Evolutionary conservation across 2,329 filamentous ascomycete species (phyloP).

Genomic region (Phaeosphaeriaceae sp.): DNA sequence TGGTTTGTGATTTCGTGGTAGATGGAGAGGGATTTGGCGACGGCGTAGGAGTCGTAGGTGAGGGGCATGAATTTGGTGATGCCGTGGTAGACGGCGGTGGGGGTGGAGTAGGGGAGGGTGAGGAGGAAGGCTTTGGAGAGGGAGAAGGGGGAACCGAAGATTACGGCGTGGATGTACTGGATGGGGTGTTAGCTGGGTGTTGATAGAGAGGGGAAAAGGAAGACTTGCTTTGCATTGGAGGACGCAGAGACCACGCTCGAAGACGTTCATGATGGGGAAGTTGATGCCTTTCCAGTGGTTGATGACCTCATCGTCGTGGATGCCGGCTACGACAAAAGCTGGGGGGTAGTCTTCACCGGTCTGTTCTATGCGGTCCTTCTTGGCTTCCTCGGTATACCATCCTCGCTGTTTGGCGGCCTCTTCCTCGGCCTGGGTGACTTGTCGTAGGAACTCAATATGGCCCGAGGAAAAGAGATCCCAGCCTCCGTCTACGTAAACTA

Average conservation of each 20-base stretch:
- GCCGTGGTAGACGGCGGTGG: slow-evolving; percentile 91
- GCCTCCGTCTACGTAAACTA: slow-evolving; percentile 95
- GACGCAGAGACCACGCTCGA: slow-evolving; percentile 93
- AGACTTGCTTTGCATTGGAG: slow-evolving; percentile 82
- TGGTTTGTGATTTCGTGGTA: slow-evolving; percentile 81
- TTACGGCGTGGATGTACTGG: slow-evolving; percentile 85
- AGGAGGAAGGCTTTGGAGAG: slow-evolving; percentile 79
- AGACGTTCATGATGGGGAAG: slow-evolving; percentile 99
- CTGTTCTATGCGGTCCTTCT: slow-evolving; percentile 66
- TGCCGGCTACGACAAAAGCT: slow-evolving; percentile 86
- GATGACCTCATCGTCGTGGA: slow-evolving; percentile 94
- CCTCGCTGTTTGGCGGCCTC: slow-evolving; percentile 69
- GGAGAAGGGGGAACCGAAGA: slow-evolving; percentile 90
- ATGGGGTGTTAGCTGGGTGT: slow-evolving; percentile 2
- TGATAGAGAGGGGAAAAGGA: slow-evolving; percentile 1
- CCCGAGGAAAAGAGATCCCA: slow-evolving; percentile 97
- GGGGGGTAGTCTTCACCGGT: slow-evolving; percentile 77
- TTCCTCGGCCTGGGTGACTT: slow-evolving; percentile 76
- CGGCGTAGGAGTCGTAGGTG: slow-evolving; percentile 69
- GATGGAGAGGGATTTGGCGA: slow-evolving; percentile 81
- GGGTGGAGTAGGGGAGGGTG: slow-evolving; percentile 70
- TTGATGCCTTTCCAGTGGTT: slow-evolving; percentile 97
- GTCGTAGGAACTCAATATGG: slow-evolving; percentile 91
- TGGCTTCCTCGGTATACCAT: slow-evolving; percentile 74
- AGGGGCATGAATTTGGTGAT: slow-evolving; percentile 85